Base-by-base conservation (phyloP, 345 rosid genomes). In the Salix suchowensis region DNA sequence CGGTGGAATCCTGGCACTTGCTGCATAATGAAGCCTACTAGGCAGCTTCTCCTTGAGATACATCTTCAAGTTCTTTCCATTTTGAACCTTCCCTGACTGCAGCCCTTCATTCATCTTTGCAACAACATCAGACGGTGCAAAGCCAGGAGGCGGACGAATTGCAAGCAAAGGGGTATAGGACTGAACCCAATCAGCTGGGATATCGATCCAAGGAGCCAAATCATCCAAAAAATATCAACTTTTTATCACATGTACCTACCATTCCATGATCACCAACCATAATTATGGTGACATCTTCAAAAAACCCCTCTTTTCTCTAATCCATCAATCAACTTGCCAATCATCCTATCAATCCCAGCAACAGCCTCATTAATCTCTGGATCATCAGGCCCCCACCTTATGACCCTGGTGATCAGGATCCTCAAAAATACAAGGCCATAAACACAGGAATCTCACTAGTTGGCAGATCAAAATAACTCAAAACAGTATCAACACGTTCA, bases 361-460 rank as follows among this genome's bases (percentile, higher is more conserved):
- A 95, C 94, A 7, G 97, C 97, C 70, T 95, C 97, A 0, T 94
- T 93, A 75, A 93, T 86, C 82, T 78, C 78, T 2, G 92, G 93
- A 90, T 93, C 97, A 83, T 93, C 97, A 30, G 98, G 94, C 11
- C 98, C 98, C 96, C 69, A 95, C 97, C 76, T 88, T 83, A 78
- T 93, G 98, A 67, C 98, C 98, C 79, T 95, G 96, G 78, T 90
- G 97, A 89, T 95, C 98, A 70, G 98, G 98, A 73, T 95, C 97
- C 88, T 95, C 97, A 71, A 95, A 95, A 95, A 66, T 93, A 95
- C 74, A 95, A 75, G 0, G 96, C 90, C 97, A 93, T 89, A 74
- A 95, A 87, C 60, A 68, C 89, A 34, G 97, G 98, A 34, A 93
- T 86, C 36, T 95, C 93, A 46, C 42, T 64, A 46, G 73, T 58